phyloP scores from a whole-genome alignment of 2,329 filamentous ascomycete genomes.

The Myriosclerotinia duriaeana region DNA sequence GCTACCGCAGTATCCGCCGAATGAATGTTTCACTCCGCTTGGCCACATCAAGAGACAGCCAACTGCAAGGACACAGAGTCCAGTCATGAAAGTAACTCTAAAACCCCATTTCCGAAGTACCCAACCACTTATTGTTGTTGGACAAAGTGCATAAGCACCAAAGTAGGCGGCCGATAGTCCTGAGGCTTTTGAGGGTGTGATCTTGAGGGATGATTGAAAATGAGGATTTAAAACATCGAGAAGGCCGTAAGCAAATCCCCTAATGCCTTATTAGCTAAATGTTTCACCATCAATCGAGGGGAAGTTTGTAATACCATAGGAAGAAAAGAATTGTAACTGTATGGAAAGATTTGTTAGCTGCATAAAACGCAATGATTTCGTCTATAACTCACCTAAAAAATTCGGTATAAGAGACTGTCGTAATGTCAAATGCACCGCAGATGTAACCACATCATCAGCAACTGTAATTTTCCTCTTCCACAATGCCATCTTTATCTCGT shows the following conservation, averaged over 20 bases:
- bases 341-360: slow-evolving; percentile 28
- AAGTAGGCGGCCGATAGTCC: slow-evolving; percentile 41
- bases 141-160: slow-evolving; percentile 67
- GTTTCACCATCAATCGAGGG: not conserved
- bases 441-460: slow-evolving; percentile 41
- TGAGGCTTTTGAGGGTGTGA: slow-evolving; percentile 36
- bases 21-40: slow-evolving; percentile 57
- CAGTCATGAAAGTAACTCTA: slow-evolving; percentile 64
- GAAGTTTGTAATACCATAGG: slow-evolving; percentile 44
- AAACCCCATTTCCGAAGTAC: slow-evolving; percentile 64
- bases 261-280: not conserved
- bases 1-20: slow-evolving; percentile 70
- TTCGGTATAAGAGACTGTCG: slow-evolving; percentile 41
- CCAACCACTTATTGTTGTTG: slow-evolving; percentile 64
- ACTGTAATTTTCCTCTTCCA: slow-evolving; percentile 42
- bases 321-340: slow-evolving; percentile 51
- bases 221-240: slow-evolving; percentile 48
- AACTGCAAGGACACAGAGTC: slow-evolving; percentile 64
- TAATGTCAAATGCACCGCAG: slow-evolving; percentile 40
- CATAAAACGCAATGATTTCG: not conserved
- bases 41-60: slow-evolving; percentile 63
- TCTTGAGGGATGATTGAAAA: slow-evolving; percentile 45
- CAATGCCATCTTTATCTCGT: slow-evolving; percentile 33
- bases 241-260: slow-evolving; percentile 47
- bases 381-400: slow-evolving; percentile 26